These are phyloP conservation scores for Suhomyces tanzawaensis DNA, from an alignment of 805 yeast species.

Conservation along the genomic window DNA sequence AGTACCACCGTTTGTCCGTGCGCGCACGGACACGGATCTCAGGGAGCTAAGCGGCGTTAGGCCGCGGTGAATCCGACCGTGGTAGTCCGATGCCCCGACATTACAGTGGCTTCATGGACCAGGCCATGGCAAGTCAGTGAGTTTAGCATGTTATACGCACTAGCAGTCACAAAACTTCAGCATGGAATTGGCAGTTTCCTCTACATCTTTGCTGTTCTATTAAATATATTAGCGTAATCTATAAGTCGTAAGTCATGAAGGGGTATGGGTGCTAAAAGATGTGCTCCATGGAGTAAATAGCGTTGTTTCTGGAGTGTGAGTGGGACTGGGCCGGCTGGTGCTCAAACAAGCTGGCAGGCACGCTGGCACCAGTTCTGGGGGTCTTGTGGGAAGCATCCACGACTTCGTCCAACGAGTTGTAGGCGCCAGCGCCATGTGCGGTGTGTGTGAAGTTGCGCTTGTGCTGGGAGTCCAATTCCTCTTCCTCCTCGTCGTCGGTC, in stretches of 20 bases:
- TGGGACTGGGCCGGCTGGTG: conserved; percentile 1
- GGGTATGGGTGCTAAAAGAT: conserved; percentile 28
- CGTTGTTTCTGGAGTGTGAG: conserved; percentile 27
- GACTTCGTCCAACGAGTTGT: not conserved
- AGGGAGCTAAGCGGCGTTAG: too few species aligned
- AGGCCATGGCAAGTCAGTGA: too few species aligned
- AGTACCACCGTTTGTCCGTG: too few species aligned
- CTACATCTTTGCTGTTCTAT: too few species aligned
- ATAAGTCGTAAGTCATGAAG: conserved; percentile 5
- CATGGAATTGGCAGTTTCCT: too few species aligned
- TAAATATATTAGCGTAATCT: conserved; percentile 2
- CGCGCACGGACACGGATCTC: too few species aligned
- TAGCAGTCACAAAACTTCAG: too few species aligned
- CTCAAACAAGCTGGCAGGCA: conserved; percentile 2
- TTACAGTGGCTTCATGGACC: too few species aligned
- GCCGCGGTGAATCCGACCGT: too few species aligned
- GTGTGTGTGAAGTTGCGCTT: not conserved
- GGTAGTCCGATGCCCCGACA: too few species aligned
- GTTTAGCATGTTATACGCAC: too few species aligned
- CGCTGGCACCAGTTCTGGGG: not conserved
- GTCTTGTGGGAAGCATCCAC: not conserved
- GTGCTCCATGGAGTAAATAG: conserved; percentile 39
- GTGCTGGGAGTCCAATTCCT: conserved; percentile 4
- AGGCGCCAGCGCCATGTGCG: conserved; percentile 2
- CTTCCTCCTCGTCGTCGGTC: conserved; percentile 20